Percentiles rank a stretch among this genome's conserved stretches.
Conservation (phyloP, 73 alveolate species). For the Paramecium pentaurelia region DNA sequence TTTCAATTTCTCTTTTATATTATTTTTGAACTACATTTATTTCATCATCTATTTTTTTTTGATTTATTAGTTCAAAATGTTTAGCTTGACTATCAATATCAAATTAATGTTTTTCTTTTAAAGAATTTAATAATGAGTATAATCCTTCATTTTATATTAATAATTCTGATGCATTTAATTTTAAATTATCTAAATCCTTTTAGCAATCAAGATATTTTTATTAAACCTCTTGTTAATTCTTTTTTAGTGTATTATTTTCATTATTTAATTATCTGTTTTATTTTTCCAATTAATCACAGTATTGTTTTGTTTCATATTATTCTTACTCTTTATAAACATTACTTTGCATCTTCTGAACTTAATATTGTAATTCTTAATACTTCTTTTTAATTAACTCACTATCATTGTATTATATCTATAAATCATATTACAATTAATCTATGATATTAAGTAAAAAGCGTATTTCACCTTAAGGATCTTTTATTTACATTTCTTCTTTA, state of each 20-base stretch:
- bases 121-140: slow-evolving; percentile 23
- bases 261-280: not conserved
- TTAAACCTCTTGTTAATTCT: not conserved
- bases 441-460: not conserved
- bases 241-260: not conserved
- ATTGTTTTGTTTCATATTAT: not conserved
- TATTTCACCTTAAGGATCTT: slow-evolving; percentile 34
- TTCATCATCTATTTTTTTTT: slow-evolving; percentile 39
- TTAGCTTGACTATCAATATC: slow-evolving; percentile 3
- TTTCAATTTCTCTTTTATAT: slow-evolving; percentile 3
- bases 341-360: not conserved
- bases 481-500: not conserved
- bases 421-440: slow-evolving; percentile 9
- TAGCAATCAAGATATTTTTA: not conserved
- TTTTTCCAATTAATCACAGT: not conserved
- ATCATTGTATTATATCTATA: not conserved
- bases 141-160: slow-evolving; percentile 29
- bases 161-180: slow-evolving; percentile 14
- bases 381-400: not conserved
- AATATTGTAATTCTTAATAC: not conserved
- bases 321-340: not conserved
- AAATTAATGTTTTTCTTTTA: slow-evolving; percentile 18
- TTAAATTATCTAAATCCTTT: not conserved
- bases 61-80: not conserved
- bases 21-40: not conserved